Percentiles rank a stretch among this genome's conserved stretches.
phyloP scores from a whole-genome alignment of 2,329 filamentous ascomycete species.

The Diaporthe velutina region DNA sequence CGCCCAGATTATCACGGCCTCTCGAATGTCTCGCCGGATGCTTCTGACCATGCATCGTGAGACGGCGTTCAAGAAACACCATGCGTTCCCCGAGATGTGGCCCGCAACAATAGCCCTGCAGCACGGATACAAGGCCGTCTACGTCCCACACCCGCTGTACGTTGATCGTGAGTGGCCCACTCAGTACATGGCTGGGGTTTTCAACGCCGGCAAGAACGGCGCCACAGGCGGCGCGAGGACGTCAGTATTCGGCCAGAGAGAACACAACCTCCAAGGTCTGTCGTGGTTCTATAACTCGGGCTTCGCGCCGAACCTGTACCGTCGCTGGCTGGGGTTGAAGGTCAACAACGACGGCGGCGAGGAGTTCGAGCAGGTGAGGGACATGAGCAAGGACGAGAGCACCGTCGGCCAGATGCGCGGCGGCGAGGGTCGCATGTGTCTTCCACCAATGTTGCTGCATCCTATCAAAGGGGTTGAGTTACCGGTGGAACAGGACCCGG shows the following conservation, averaged over 20 bases:
- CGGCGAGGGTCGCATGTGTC: conserved; percentile 88
- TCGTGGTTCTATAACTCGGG: conserved; percentile 93
- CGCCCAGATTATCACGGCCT: conserved; percentile 89
- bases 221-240: conserved; percentile 80
- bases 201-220: conserved; percentile 84
- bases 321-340: conserved; percentile 85
- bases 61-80: conserved; percentile 85
- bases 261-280: conserved; percentile 89
- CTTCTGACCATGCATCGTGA: conserved; percentile 91
- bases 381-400: conserved; percentile 63
- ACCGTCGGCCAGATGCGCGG: conserved; percentile 67
- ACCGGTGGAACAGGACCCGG: conserved; percentile 69
- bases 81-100: conserved; percentile 98
- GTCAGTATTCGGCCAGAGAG: conserved; percentile 83
- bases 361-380: conserved; percentile 75
- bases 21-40: conserved; percentile 83
- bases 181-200: conserved; percentile 80
- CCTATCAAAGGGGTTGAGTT: conserved; percentile 84
- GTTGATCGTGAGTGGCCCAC: conserved; percentile 89
- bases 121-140: conserved; percentile 93
- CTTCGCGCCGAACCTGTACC: conserved; percentile 85
- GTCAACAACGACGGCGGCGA: conserved; percentile 85
- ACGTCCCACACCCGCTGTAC: conserved; percentile 89
- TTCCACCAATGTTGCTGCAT: conserved; percentile 90
- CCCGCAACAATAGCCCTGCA: conserved; percentile 88